These are phyloP conservation scores for Tubosaeta brunneosetosa DNA, from an alignment of 768 basidiomycete genomes.

Conservation along the genomic window DNA sequence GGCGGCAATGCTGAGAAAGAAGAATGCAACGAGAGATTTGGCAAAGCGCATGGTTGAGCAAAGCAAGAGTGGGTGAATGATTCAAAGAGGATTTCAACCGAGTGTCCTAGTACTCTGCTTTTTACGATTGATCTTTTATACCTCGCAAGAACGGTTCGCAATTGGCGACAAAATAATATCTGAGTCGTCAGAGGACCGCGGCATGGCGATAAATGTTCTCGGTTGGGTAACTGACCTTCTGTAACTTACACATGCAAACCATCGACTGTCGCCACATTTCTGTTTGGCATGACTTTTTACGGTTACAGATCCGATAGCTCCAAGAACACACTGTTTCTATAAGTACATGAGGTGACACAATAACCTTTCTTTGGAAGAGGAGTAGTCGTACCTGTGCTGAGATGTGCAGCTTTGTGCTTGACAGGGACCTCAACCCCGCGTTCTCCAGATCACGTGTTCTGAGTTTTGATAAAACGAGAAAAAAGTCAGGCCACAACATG, in stretches of 20 bases:
- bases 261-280: background rate
- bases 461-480: no score
- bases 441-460: no score
- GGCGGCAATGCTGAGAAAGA: slow-evolving; percentile 4
- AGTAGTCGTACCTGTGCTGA: no score
- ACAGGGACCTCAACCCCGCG: no score
- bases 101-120: background rate
- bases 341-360: no score
- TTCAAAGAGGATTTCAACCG: background rate
- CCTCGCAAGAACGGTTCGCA: background rate
- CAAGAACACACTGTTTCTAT: no score
- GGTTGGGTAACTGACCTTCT: no score
- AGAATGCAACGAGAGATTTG: background rate
- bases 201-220: background rate
- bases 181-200: background rate
- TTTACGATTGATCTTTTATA: background rate
- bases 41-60: slow-evolving; percentile 6
- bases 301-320: no score
- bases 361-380: no score
- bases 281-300: background rate
- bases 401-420: no score
- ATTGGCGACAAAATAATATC: background rate
- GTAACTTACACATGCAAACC: background rate
- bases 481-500: background rate
- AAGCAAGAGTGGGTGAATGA: background rate